Evolutionary conservation across 2,329 filamentous ascomycete species (phyloP), one percentile per base, ranked within the genome.

Genomic region (Sclerotinia sclerotiorum): DNA sequence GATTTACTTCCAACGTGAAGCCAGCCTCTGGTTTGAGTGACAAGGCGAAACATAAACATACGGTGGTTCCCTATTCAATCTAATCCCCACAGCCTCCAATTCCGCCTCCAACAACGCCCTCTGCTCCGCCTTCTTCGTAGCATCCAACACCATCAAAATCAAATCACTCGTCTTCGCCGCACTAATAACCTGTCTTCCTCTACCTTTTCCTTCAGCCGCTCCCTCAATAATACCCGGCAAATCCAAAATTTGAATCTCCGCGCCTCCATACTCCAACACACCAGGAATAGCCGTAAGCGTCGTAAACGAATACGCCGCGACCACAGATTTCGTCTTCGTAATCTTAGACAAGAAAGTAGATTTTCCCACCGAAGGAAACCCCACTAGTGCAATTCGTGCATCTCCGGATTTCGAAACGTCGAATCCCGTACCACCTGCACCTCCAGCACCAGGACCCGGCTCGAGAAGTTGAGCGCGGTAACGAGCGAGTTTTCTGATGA

Each of bases 341-440:
- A 99, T 96, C 78, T 98, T 97, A 61, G 94, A 97, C n/a, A 99
- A 80, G 78, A 99, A 98, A 0, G 95, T 99, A 2, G 95, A 99
- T 83, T 99, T 99, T 79, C 95, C 95, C 64, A 99, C 95, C 0
- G 96, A 99, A 0, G 96, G 95, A 76, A 99, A 99, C n/a, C 95
- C 95, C 66, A 99, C 96, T 2, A 99, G 87, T 1, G 96, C 93
- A 81, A 99, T 98, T 76, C 95, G 89, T 19, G 95, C 95, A 83
- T 99, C 95, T 72, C 95, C 95, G 73, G 90, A 94, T 81, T 99
- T 99, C 79, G 91, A 95, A 54, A 99, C 95, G 77, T 94, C 91
- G 79, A 96, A 99, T 13, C 95, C 95, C 3, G 90, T 82, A 32
- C 95, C 94, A 21, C 88, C 91, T 46, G 91, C 90, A 21, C 88